Evolutionary conservation across 2,329 filamentous ascomycete genomes (phyloP).

Genomic region (Colletotrichum spinosum): DNA sequence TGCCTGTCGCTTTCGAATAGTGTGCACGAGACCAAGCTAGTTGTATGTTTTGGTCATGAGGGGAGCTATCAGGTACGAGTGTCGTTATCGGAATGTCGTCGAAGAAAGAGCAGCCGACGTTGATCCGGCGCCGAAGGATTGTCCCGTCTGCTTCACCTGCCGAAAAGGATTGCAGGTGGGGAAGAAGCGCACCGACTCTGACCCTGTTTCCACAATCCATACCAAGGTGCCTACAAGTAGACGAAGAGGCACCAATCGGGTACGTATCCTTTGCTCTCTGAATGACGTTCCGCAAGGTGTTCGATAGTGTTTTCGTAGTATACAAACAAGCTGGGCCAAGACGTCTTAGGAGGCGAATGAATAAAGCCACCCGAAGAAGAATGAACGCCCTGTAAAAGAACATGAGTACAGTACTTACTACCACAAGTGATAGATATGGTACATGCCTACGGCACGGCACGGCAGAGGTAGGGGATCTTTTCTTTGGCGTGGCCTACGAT

Average conservation of each 20-base stretch:
- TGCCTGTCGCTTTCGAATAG: neutral
- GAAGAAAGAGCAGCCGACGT: slow-evolving; percentile 30
- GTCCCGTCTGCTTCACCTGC: slow-evolving; percentile 24
- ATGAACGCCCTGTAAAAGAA: too few relatives aligned
- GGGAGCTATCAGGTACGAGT: slow-evolving; percentile 5
- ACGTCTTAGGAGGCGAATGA: too few relatives aligned
- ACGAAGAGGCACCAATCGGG: neutral
- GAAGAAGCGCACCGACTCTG: slow-evolving; percentile 9
- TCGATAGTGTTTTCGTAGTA: neutral
- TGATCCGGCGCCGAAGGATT: slow-evolving; percentile 36
- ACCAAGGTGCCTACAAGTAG: too few relatives aligned
- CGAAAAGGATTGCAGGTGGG: slow-evolving; percentile 20
- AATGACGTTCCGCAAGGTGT: neutral
- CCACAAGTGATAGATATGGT: too few relatives aligned
- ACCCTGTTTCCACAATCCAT: neutral
- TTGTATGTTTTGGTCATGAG: slow-evolving; percentile 12
- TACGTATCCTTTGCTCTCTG: neutral
- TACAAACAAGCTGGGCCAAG: too few relatives aligned
- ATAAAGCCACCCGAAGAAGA: too few relatives aligned
- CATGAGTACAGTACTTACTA: too few relatives aligned
- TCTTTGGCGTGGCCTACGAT: too few relatives aligned
- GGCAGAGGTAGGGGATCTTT: too few relatives aligned
- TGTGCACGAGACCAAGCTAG: neutral
- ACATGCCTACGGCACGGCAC: too few relatives aligned
- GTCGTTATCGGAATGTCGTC: slow-evolving; percentile 36